Evolutionary conservation across 2,329 filamentous ascomycete species (phyloP), one percentile per base, ranked within the genome.

Genomic region (Colletotrichum sp.): DNA sequence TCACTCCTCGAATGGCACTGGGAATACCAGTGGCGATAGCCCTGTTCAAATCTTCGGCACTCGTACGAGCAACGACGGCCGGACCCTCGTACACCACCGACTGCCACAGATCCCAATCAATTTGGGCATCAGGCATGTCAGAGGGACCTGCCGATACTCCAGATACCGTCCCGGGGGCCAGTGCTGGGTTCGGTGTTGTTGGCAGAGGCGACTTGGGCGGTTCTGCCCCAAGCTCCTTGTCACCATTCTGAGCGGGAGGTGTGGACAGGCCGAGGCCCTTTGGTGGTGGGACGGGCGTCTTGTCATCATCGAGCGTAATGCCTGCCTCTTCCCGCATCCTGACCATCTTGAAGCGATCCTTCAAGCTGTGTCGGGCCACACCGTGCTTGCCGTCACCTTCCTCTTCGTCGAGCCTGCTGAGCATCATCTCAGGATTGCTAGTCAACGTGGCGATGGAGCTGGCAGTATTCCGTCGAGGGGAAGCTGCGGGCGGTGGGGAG

Each of bases 21-120:
- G 97, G 97, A 73, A 99, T 99, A 36, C 97, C 97, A 52, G 94
- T 94, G 66, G 96, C 95, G 79, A 99, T 98, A 27, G 97, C 96
- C 78, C 91, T 92, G 82, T 96, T 98, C 73, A 99, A 87, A 83
- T 98, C 96, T 80, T 97, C 95, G 0, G 96, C 90, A 81, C 96
- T 98, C 6, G 95, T 96, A 75, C 95, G 92, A 13, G 95, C 94
- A 66, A 98, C 94, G 12, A 95, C 96, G 32, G 95, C 92, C 18
- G 96, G 96, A 0, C 97, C 97, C 86, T 98, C 95, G 79, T 98
- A 97, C 39, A 99, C 97, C 6, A 99, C 94, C 28, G 94, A 92
- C 83, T 99, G 96, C 97, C 97, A 99, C 52, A 99, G 87, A 84
- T 99, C 97, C 97, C 97, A 99, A 82, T 99, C 96, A n/a, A 99